These are phyloP conservation scores for Botrytis byssoidea DNA, from an alignment of 2,329 filamentous ascomycete genomes.

Conservation along the genomic window DNA sequence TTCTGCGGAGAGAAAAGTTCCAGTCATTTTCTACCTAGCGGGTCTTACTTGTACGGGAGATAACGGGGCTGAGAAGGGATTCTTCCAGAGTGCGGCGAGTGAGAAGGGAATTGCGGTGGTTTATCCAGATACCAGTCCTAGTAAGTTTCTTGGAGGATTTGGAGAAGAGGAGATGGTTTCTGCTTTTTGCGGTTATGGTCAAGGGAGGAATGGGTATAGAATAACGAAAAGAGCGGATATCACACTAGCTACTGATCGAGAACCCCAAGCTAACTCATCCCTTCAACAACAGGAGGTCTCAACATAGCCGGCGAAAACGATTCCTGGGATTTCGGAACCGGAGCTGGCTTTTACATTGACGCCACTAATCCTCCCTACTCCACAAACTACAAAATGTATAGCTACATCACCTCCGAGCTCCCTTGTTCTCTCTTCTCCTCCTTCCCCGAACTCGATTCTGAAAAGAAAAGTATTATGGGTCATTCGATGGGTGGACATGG, in stretches of 20 bases:
- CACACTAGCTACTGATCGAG: neutral
- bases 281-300: slow-evolving; percentile 58
- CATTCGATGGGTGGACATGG: slow-evolving; percentile 98
- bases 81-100: slow-evolving; percentile 82
- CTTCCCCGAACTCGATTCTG: slow-evolving; percentile 69
- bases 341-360: slow-evolving; percentile 93
- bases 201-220: neutral
- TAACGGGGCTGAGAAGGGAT: slow-evolving; percentile 78
- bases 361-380: slow-evolving; percentile 73
- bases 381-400: slow-evolving; percentile 88
- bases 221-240: neutral
- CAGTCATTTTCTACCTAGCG: slow-evolving; percentile 88
- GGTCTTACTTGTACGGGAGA: slow-evolving; percentile 94
- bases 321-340: slow-evolving; percentile 85
- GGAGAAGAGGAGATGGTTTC: neutral
- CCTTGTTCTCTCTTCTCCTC: slow-evolving; percentile 69
- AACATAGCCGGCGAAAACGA: slow-evolving; percentile 82
- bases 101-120: slow-evolving; percentile 85
- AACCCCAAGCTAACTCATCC: neutral
- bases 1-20: slow-evolving; percentile 50
- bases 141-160: slow-evolving; percentile 46
- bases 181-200: neutral
- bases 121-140: slow-evolving; percentile 92
- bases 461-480: slow-evolving; percentile 78
- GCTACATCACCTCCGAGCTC: slow-evolving; percentile 87